A percentile compares a stretch with the other conserved stretches of the same genome.
phyloP scores from a whole-genome alignment of 495 filamentous ascomycete species.

The Astrothelium macrocarpum region DNA sequence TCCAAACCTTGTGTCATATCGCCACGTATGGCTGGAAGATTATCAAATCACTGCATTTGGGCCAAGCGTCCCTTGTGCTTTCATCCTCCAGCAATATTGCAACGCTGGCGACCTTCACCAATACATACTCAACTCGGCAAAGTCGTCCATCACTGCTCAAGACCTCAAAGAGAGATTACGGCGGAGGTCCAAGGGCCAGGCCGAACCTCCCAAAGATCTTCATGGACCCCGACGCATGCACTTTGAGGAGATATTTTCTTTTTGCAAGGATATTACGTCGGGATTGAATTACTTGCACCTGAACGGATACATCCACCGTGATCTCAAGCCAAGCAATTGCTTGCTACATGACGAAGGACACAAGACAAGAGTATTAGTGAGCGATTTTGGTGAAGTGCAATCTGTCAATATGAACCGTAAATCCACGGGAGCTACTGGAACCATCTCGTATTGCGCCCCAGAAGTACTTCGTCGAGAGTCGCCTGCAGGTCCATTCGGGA shows the following conservation, averaged over 20 bases:
- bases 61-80: slow-evolving; percentile 87
- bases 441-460: slow-evolving; percentile 94
- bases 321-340: slow-evolving; percentile 94
- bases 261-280: slow-evolving; percentile 91
- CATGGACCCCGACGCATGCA: slow-evolving; percentile 54
- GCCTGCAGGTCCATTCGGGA: slow-evolving; percentile 62
- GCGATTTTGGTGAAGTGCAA: slow-evolving; percentile 95
- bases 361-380: slow-evolving; percentile 71
- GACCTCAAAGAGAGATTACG: slow-evolving; percentile 79
- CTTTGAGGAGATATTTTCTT: slow-evolving; percentile 90
- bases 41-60: slow-evolving; percentile 71
- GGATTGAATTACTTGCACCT: slow-evolving; percentile 82
- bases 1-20: slow-evolving; percentile 92
- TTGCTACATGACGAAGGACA: slow-evolving; percentile 67
- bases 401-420: slow-evolving; percentile 64
- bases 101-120: slow-evolving; percentile 86
- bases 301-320: slow-evolving; percentile 93
- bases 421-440: slow-evolving; percentile 89
- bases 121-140: slow-evolving; percentile 63
- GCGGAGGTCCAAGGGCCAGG: slow-evolving; percentile 59
- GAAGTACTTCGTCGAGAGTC: slow-evolving; percentile 70
- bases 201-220: slow-evolving; percentile 42
- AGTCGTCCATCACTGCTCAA: slow-evolving; percentile 54
- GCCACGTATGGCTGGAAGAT: slow-evolving; percentile 94
- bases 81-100: slow-evolving; percentile 96